Conservation (phyloP, 192 early-diverging fungal species). For the Umbelopsis ramanniana region DNA sequence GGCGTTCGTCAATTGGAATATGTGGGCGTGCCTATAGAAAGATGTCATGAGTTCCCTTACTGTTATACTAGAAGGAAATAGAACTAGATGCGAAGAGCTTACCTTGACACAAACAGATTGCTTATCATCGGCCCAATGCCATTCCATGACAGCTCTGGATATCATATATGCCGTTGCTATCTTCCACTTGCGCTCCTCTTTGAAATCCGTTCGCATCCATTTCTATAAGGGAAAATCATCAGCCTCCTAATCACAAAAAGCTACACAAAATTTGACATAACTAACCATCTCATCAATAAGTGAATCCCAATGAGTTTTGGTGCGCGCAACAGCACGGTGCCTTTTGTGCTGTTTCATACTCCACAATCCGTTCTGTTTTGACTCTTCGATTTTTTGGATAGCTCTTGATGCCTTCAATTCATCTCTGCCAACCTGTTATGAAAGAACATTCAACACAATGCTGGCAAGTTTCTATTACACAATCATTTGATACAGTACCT, state of each 20-base stretch:
- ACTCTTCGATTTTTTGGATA: constrained; percentile 67
- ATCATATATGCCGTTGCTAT: constrained; percentile 70
- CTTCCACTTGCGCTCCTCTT: constrained; percentile 84
- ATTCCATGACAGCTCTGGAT: constrained; percentile 70
- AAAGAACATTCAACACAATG: background rate
- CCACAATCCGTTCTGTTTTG: constrained; percentile 74
- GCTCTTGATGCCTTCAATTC: constrained; percentile 70
- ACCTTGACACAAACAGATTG: constrained; percentile 67
- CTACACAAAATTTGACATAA: constrained; percentile 3
- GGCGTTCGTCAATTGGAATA: constrained; percentile 16
- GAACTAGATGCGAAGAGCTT: constrained; percentile 2
- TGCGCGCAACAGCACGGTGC: constrained; percentile 56
- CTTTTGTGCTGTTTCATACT: constrained; percentile 76
- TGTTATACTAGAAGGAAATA: background rate
- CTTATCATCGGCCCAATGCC: constrained; percentile 74
- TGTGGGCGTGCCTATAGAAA: background rate
- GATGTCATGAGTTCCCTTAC: background rate
- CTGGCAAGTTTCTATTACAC: too few species aligned
- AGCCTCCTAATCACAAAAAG: background rate
- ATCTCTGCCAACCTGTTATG: constrained; percentile 66
- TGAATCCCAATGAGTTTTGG: constrained; percentile 75
- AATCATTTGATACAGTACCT: constrained; percentile 40
- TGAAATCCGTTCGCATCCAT: constrained; percentile 83
- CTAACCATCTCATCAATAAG: constrained; percentile 82
- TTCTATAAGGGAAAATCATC: constrained; percentile 41